Conservation (phyloP, 441 rosid species). For the Arabidopsis hybrid region DNA sequence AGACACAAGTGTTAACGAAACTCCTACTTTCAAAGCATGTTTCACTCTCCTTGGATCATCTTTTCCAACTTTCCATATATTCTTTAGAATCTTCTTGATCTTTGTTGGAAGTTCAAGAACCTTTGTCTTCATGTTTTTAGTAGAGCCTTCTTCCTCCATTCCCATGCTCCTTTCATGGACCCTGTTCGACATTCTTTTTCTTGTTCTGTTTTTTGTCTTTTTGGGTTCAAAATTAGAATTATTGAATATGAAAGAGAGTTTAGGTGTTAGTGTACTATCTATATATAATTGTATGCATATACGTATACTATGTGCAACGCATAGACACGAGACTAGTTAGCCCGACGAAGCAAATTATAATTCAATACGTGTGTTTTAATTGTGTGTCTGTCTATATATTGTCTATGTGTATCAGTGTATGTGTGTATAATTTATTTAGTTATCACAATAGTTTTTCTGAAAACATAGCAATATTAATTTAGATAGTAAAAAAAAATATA, state of each 20-base stretch:
- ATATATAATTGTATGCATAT: constrained; percentile 26
- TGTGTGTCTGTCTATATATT: background rate
- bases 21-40: constrained; percentile 85
- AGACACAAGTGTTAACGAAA: constrained; percentile 53
- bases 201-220: background rate
- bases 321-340: background rate
- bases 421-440: constrained; percentile 4
- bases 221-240: background rate
- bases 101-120: constrained; percentile 41
- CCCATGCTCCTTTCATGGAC: constrained; percentile 51
- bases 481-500: too few relatives aligned
- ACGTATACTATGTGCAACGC: constrained; percentile 1
- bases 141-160: constrained; percentile 32
- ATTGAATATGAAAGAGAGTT: constrained; percentile 7
- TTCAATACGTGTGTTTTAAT: background rate
- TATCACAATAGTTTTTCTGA: background rate
- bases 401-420: background rate
- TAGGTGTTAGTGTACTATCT: background rate
- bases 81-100: constrained; percentile 45
- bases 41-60: constrained; percentile 82
- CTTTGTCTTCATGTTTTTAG: constrained; percentile 40
- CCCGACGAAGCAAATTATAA: background rate
- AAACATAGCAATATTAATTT: too few relatives aligned
- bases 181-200: constrained; percentile 43
- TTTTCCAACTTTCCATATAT: constrained; percentile 59